Base-by-base conservation (phyloP, 2,329 filamentous ascomycete genomes). In the Pezicula radicicola region DNA sequence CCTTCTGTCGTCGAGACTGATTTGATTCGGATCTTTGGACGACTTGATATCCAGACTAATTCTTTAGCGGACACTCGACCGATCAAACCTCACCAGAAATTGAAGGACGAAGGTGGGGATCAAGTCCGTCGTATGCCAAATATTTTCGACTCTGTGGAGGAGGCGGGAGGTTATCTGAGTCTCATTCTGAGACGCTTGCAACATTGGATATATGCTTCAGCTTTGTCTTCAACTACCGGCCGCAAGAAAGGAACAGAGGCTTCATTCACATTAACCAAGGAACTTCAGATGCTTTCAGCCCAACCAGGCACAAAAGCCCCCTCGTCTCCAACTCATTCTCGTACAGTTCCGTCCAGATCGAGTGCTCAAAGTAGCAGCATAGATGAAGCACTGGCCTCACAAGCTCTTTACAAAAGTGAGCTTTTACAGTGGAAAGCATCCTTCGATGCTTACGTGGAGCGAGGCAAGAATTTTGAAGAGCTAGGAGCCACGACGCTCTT, bases 41-140 rank as follows among this genome's bases (percentile, higher is more conserved):
- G 81, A 4, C 70, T 85, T 6, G 81, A 80, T 6, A 82, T 85
- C 37, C 81, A 84, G 62, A 80, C 80, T 37, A 85, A 84, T 61
- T 82, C 80, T 0, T 84, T 62, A 2, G 55, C 56, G 19, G 60
- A 62, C 36, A 50, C 48, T 13, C 46, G 56, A 13, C 35, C 48
- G 1, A 35, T 51, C 2, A 49, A 55, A 18, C n/a, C 48, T 3
- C 60, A 62, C 16, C 30, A 48, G 13, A 27, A 27, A 10, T 49
- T 62, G 10, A 53, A 52, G 27, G 25, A 13, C 6, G 60, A 62
- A 50, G 58, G 60, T 2, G 41, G 46, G 42, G 55, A 60, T 33
- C 48, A 41, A 2, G 45, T 62, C 8, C 37, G 47, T 13, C 25
- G 43, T 6, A 62, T 62, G 60, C 60, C 60, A 2, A 39, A n/a